A percentile compares a stretch with the other conserved stretches of the same genome.
These are phyloP conservation scores for Curvularia spicifera DNA, from an alignment of 2,329 filamentous ascomycete genomes.

Conservation along the genomic window DNA sequence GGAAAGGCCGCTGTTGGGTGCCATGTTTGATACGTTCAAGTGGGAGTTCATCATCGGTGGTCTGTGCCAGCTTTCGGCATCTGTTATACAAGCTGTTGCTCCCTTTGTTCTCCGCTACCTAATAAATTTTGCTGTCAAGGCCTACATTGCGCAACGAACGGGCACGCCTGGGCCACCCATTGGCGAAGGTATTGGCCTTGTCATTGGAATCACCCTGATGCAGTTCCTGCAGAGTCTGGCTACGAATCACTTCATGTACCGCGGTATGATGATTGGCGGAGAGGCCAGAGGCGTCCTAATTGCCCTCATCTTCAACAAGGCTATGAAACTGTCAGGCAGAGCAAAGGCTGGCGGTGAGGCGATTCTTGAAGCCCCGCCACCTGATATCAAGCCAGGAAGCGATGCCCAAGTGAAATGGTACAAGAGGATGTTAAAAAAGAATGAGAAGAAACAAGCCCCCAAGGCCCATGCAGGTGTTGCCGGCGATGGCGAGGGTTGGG, in stretches of 20 bases:
- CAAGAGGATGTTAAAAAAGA: conserved; percentile 54
- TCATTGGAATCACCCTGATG: conserved; percentile 84
- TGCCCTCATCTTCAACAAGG: conserved; percentile 87
- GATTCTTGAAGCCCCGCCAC: conserved; percentile 47
- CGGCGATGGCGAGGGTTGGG: conserved; percentile 82
- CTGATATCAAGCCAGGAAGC: conserved; percentile 56
- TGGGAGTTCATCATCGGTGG: conserved; percentile 86
- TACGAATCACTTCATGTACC: conserved; percentile 90
- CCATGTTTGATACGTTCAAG: conserved; percentile 85
- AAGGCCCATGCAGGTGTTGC: conserved; percentile 59
- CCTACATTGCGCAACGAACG: conserved; percentile 69
- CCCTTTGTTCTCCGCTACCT: conserved; percentile 86
- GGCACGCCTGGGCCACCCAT: conserved; percentile 68
- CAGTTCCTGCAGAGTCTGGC: conserved; percentile 81
- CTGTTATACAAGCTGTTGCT: conserved; percentile 75
- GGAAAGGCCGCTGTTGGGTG: conserved; percentile 76
- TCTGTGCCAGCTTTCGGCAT: conserved; percentile 74
- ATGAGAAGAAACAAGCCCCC: conserved; percentile 50
- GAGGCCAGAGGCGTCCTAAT: conserved; percentile 83
- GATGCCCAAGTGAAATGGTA: conserved; percentile 60
- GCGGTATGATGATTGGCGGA: conserved; percentile 89
- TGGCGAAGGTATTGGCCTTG: conserved; percentile 78
- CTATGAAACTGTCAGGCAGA: conserved; percentile 84
- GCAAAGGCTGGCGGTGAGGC: conserved; percentile 81
- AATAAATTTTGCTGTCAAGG: conserved; percentile 82